Percentiles rank a stretch among this genome's conserved stretches.
phyloP scores from a whole-genome alignment of 2,329 filamentous ascomycete genomes.

The Neodidymelliopsis sp. region DNA sequence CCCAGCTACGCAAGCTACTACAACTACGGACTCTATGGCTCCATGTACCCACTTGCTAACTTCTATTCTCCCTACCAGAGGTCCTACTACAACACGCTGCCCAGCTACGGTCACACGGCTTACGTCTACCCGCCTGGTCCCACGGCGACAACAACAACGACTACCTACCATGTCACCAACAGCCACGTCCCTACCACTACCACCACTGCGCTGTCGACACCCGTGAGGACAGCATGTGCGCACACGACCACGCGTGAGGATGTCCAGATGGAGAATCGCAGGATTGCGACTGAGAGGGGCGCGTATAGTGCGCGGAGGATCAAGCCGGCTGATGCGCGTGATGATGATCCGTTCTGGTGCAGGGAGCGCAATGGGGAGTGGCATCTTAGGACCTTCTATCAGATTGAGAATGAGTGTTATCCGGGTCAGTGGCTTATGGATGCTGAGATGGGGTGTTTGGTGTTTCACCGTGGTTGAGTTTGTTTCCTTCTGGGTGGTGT shows the following conservation, averaged over 20 bases:
- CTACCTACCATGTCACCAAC: conserved; percentile 36
- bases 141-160: conserved; percentile 29
- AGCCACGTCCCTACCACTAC: conserved; percentile 19
- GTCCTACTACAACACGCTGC: conserved; percentile 37
- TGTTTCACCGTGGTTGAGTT: conserved; percentile 41
- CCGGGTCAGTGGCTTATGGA: conserved; percentile 49
- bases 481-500: neutral
- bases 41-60: conserved; percentile 46
- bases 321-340: conserved; percentile 42
- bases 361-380: conserved; percentile 47
- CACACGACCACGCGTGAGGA: conserved; percentile 32
- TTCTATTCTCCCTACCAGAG: conserved; percentile 44
- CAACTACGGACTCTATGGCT: conserved; percentile 35
- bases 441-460: conserved; percentile 41
- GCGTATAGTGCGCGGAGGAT: conserved; percentile 41
- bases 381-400: conserved; percentile 46
- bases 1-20: conserved; percentile 32
- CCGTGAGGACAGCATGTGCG: conserved; percentile 22
- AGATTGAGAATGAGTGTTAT: conserved; percentile 49
- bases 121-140: conserved; percentile 35
- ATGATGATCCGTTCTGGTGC: conserved; percentile 49
- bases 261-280: conserved; percentile 40
- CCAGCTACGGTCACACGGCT: conserved; percentile 31
- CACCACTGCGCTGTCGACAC: conserved; percentile 5
- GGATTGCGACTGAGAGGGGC: conserved; percentile 42